Conservation (phyloP, 768 basidiomycete genomes). For the Tricholoma bakamatsutake region DNA sequence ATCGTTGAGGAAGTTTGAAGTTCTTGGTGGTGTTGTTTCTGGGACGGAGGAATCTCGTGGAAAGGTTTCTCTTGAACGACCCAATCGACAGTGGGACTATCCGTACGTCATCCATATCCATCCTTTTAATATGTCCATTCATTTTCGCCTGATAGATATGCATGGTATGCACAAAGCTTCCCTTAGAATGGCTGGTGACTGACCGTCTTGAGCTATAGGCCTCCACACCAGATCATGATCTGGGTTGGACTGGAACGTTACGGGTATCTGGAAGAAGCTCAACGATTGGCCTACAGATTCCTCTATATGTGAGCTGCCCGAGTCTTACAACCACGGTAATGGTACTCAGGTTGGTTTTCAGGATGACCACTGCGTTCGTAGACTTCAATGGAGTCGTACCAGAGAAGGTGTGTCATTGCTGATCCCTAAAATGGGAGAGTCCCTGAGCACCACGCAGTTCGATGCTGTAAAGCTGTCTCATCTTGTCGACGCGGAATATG, state of each 20-base stretch:
- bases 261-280: slow-evolving; percentile 90
- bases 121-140: slow-evolving; percentile 11
- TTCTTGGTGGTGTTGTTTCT: slow-evolving; percentile 89
- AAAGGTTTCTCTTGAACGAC: slow-evolving; percentile 90
- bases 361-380: slow-evolving; percentile 92
- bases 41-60: slow-evolving; percentile 97
- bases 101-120: slow-evolving; percentile 51
- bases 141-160: slow-evolving; percentile 41
- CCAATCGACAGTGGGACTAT: slow-evolving; percentile 99
- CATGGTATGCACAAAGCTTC: slow-evolving; percentile 39
- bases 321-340: neutral
- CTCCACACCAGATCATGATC: slow-evolving; percentile 97
- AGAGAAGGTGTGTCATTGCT: slow-evolving; percentile 65
- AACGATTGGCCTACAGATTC: slow-evolving; percentile 91
- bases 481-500: slow-evolving; percentile 95
- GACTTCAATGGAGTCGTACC: slow-evolving; percentile 98
- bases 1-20: slow-evolving; percentile 93
- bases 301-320: slow-evolving; percentile 75
- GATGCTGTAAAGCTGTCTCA: slow-evolving; percentile 95
- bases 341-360: slow-evolving; percentile 19
- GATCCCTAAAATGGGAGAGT: neutral
- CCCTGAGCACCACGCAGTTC: slow-evolving; percentile 46
- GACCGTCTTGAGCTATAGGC: slow-evolving; percentile 39
- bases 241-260: slow-evolving; percentile 98
- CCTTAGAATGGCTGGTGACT: neutral